phyloP scores from a whole-genome alignment of 1,284 basidiomycete genomes.

The Sporisorium iseilematis-ciliati region DNA sequence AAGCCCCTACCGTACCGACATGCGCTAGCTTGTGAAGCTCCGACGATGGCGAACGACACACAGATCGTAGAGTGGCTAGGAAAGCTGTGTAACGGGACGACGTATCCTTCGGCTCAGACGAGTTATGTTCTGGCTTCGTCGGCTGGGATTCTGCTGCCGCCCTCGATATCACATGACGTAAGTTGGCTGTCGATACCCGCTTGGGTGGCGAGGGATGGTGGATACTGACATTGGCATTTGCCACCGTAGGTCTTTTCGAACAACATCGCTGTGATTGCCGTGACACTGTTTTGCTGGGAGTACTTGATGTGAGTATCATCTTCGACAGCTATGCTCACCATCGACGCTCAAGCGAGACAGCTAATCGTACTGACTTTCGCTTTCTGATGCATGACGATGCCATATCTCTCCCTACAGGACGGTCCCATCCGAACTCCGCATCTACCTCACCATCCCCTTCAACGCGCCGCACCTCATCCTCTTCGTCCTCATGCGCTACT shows the following conservation, averaged over 20 bases:
- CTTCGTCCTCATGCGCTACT: constrained; percentile 55
- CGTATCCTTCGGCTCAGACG: background rate
- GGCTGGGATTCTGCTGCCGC: constrained; percentile 11
- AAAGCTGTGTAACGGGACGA: constrained; percentile 3
- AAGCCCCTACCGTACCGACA: background rate
- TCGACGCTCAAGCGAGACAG: no score
- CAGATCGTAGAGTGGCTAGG: background rate
- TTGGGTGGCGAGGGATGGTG: background rate
- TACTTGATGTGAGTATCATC: constrained; percentile 32
- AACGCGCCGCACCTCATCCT: constrained; percentile 47
- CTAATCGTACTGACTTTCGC: background rate
- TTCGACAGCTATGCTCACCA: background rate
- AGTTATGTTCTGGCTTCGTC: background rate
- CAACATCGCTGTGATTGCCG: constrained; percentile 29
- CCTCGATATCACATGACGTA: constrained; percentile 19
- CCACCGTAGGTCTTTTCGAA: constrained; percentile 13
- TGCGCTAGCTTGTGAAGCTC: background rate
- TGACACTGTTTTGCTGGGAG: constrained; percentile 39
- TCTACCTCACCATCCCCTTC: constrained; percentile 28
- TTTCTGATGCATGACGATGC: background rate
- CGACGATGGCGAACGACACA: constrained; percentile 1
- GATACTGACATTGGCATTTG: background rate
- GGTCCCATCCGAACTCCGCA: constrained; percentile 28
- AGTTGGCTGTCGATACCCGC: background rate
- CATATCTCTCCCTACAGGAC: constrained; percentile 14